phyloP scores from a whole-genome alignment of 1,284 basidiomycete species.

The Athelia psychrophila region DNA sequence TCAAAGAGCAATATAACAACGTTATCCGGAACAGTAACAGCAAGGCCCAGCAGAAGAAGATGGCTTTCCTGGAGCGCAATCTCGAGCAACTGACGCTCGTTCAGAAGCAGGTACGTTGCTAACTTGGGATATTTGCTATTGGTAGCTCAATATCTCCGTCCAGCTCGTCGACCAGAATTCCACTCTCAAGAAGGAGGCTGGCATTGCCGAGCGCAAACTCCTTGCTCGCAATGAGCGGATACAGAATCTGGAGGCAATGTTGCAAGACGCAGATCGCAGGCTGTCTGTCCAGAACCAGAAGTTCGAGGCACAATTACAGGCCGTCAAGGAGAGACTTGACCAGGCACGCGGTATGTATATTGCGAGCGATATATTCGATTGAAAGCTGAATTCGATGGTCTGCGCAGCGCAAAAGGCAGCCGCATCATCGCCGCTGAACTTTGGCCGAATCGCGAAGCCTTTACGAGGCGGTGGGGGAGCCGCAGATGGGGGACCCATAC shows the following conservation, averaged over 20 bases:
- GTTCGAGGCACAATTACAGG: slow-evolving; percentile 90
- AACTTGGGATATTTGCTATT: too few species aligned
- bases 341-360: slow-evolving; percentile 79
- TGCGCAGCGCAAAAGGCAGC: slow-evolving; percentile 73
- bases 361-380: not conserved
- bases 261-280: slow-evolving; percentile 92
- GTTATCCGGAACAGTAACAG: slow-evolving; percentile 97
- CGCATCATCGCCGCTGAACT: slow-evolving; percentile 67
- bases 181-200: slow-evolving; percentile 95
- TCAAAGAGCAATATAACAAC: slow-evolving; percentile 99
- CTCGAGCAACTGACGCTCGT: slow-evolving; percentile 94
- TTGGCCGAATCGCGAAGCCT: slow-evolving; percentile 96
- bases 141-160: too few species aligned
- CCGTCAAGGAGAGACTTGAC: slow-evolving; percentile 88
- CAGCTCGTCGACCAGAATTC: slow-evolving; percentile 99
- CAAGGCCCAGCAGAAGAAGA: slow-evolving; percentile 98
- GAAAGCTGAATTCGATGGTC: slow-evolving; percentile 12
- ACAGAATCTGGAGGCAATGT: slow-evolving; percentile 88
- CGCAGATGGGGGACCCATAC: slow-evolving; percentile 38
- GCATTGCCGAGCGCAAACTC: slow-evolving; percentile 94
- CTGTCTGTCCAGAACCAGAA: slow-evolving; percentile 92
- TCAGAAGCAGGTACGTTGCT: slow-evolving; percentile 81
- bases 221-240: slow-evolving; percentile 97
- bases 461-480: slow-evolving; percentile 87
- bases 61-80: slow-evolving; percentile 98